phyloP scores from a whole-genome alignment of 345 rosid species.

The Pistacia vera region DNA sequence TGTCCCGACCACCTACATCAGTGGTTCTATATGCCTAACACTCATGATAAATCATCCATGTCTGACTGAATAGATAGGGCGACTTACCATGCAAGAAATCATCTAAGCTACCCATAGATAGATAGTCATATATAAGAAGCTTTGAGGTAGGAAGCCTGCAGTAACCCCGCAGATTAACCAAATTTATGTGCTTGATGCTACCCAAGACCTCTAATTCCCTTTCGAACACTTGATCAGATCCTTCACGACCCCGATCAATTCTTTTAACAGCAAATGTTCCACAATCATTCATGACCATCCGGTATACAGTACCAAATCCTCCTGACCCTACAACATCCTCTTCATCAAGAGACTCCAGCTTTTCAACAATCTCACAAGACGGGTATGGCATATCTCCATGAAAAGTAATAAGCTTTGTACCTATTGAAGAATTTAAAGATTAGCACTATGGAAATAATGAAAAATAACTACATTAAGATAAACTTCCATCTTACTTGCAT shows the following conservation, averaged over 20 bases:
- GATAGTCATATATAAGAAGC: slow-evolving; percentile 90
- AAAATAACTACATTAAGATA: neutral
- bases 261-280: slow-evolving; percentile 97
- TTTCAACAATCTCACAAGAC: slow-evolving; percentile 84
- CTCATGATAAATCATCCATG: neutral
- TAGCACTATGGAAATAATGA: slow-evolving; percentile 4
- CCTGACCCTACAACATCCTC: slow-evolving; percentile 96
- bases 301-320: slow-evolving; percentile 94
- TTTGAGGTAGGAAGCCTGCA: slow-evolving; percentile 83
- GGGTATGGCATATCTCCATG: slow-evolving; percentile 96
- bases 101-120: slow-evolving; percentile 92
- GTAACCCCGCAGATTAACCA: slow-evolving; percentile 92
- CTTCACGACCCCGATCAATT: slow-evolving; percentile 81
- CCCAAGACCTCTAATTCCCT: slow-evolving; percentile 93
- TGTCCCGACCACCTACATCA: neutral
- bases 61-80: neutral
- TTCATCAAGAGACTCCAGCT: slow-evolving; percentile 89
- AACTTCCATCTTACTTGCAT: slow-evolving; percentile 48
- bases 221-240: slow-evolving; percentile 93
- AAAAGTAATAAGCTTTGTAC: slow-evolving; percentile 87
- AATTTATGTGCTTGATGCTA: slow-evolving; percentile 92
- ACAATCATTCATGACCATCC: slow-evolving; percentile 98
- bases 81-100: slow-evolving; percentile 80
- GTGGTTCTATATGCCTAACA: neutral
- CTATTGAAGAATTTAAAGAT: slow-evolving; percentile 27